Base-by-base conservation (phyloP, 371 early-diverging fungal genomes). In the Cokeromyces recurvatus region DNA sequence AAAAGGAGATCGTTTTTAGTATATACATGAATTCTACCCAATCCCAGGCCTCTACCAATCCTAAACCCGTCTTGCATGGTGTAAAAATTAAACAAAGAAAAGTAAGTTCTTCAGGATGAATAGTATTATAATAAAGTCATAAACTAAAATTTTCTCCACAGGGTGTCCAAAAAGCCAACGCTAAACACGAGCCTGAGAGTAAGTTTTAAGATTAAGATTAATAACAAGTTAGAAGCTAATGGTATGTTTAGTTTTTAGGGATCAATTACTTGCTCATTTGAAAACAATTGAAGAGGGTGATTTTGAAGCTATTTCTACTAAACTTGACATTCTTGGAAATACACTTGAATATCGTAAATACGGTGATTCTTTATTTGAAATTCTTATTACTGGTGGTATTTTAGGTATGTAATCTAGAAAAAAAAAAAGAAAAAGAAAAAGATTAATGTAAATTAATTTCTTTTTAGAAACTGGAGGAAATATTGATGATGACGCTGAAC, bases 331-430 rank as follows among this genome's bases (percentile, higher is more conserved):
- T 24, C 84, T 85, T 43, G 91, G 87, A 48, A 87, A 88, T 55
- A 89, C 88, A 55, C 85, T 94, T 58, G 94, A 94, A 58, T 91
- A 89, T 77, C 87, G 90, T 65, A 86, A 90, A 62, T 95, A 95
- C 88, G 90, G 85, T 51, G 95, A 95, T 58, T 76, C 89, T 25
- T 81, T 95, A 53, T 95, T 93, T 68, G 95, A 95, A 78, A 71
- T 93, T 43, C 73, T 94, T 59, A 82, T 94, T 55, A 84, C 87
- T 48, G 95, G 95, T 47, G 93, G 93, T 55, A 81, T 94, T 47
- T 71, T 89, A 55, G 89, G 91, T 88, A 77, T 57, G 35, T 29
- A 15, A 21, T 21, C n/a, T 38, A 17, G 4, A 17, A 15, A 1
- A 15, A 15, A 8, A 21, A 19, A 27, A 21, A 37, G 4, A 8